phyloP scores from a whole-genome alignment of 106 monocot genomes.

The Acorus gramineus region DNA sequence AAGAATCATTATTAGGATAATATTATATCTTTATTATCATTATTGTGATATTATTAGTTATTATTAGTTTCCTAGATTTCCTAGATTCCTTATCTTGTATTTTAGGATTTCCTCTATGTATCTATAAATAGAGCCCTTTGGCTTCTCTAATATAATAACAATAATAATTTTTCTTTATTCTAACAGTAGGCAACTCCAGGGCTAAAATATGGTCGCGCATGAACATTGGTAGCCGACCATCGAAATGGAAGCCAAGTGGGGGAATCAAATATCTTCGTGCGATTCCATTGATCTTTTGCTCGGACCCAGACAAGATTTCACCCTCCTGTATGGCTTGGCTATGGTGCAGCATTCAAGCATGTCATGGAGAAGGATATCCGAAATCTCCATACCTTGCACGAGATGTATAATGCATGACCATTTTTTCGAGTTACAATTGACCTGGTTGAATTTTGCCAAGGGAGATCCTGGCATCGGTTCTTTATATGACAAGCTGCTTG shows the following conservation, averaged over 20 bases:
- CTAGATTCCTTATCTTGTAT: too few species aligned
- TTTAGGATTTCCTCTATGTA: too few species aligned
- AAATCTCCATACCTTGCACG: slow-evolving; percentile 57
- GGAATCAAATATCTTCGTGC: slow-evolving; percentile 95
- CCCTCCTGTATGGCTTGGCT: slow-evolving; percentile 98
- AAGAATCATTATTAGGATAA: too few species aligned
- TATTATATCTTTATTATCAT: too few species aligned
- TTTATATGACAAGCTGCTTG: slow-evolving; percentile 88
- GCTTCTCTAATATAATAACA: too few species aligned
- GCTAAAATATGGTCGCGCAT: slow-evolving; percentile 92
- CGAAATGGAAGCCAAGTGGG: slow-evolving; percentile 91
- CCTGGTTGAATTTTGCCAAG: slow-evolving; percentile 90
- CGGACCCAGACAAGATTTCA: slow-evolving; percentile 99
- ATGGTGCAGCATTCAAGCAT: slow-evolving; percentile 76
- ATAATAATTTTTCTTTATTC: too few species aligned
- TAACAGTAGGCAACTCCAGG: slow-evolving; percentile 97
- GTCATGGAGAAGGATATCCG: slow-evolving; percentile 56
- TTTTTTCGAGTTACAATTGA: slow-evolving; percentile 96
- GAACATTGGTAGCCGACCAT: slow-evolving; percentile 96
- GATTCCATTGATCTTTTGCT: slow-evolving; percentile 99
- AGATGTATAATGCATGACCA: slow-evolving; percentile 97
- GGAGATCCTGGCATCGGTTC: slow-evolving; percentile 88
- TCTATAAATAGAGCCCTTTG: too few species aligned
- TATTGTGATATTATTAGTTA: too few species aligned
- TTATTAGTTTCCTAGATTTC: too few species aligned